Conservation (phyloP, 2,329 filamentous ascomycete genomes). For the Colletotrichum sp. region DNA sequence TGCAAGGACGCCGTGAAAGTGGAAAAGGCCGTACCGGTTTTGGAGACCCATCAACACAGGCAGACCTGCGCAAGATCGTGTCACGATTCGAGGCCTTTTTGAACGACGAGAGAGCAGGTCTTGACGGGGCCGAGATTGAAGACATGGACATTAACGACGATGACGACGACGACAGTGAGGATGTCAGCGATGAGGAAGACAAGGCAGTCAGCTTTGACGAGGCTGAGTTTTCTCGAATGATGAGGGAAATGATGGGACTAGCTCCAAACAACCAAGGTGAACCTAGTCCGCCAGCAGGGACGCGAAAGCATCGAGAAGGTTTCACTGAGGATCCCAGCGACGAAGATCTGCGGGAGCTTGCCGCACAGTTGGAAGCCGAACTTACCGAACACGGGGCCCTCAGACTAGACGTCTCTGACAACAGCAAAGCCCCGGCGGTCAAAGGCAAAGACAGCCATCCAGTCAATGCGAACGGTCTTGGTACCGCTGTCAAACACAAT, state of each 20-base stretch:
- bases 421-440: slow-evolving; percentile 32
- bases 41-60: slow-evolving; percentile 71
- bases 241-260: slow-evolving; percentile 89
- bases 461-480: not conserved
- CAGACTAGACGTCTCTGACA: slow-evolving; percentile 48
- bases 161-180: slow-evolving; percentile 54
- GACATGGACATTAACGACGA: slow-evolving; percentile 70
- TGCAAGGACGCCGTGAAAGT: slow-evolving; percentile 50
- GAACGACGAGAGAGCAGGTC: slow-evolving; percentile 81
- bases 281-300: not conserved
- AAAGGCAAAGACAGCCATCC: slow-evolving; percentile 18
- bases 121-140: slow-evolving; percentile 76
- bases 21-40: slow-evolving; percentile 47
- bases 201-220: slow-evolving; percentile 84
- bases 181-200: slow-evolving; percentile 70
- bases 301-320: slow-evolving; percentile 37
- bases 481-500: not conserved
- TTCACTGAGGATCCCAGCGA: slow-evolving; percentile 44
- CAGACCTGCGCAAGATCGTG: slow-evolving; percentile 88
- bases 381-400: slow-evolving; percentile 73
- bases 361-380: slow-evolving; percentile 75
- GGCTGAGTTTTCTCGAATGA: slow-evolving; percentile 82
- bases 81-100: slow-evolving; percentile 92
- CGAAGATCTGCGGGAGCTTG: slow-evolving; percentile 68
- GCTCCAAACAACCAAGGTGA: slow-evolving; percentile 32